phyloP scores from a whole-genome alignment of 2,329 filamentous ascomycete species.

The Apiospora marii region DNA sequence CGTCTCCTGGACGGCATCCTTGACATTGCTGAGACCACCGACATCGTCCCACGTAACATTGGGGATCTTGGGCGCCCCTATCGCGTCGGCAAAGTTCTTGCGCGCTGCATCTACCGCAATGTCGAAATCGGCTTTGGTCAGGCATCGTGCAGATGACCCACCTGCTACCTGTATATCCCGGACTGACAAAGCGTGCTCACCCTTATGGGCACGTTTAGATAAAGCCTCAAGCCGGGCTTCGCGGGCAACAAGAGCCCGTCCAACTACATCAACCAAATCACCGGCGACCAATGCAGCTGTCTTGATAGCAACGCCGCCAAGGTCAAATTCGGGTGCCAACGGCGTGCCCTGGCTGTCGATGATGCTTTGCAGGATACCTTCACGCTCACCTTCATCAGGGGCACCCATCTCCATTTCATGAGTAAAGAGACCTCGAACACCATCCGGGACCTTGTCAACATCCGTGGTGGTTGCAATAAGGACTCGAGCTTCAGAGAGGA shows the following conservation, averaged over 20 bases:
- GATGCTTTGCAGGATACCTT: slow-evolving; percentile 83
- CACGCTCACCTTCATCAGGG: slow-evolving; percentile 90
- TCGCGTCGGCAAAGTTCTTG: slow-evolving; percentile 97
- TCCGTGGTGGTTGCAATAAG: slow-evolving; percentile 95
- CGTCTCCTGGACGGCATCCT: slow-evolving; percentile 96
- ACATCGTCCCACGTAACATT: slow-evolving; percentile 98
- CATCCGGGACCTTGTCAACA: slow-evolving; percentile 91
- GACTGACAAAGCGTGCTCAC: slow-evolving; percentile 62
- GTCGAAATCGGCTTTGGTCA: slow-evolving; percentile 87
- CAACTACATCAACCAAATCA: slow-evolving; percentile 92
- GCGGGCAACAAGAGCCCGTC: slow-evolving; percentile 83
- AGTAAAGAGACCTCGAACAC: slow-evolving; percentile 88
- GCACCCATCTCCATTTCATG: slow-evolving; percentile 95
- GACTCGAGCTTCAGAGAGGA: slow-evolving; percentile 80
- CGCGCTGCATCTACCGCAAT: slow-evolving; percentile 92
- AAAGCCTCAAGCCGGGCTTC: slow-evolving; percentile 78
- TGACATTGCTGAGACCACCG: slow-evolving; percentile 90
- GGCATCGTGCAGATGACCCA: slow-evolving; percentile 77
- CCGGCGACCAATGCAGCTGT: slow-evolving; percentile 95
- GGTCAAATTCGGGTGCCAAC: slow-evolving; percentile 84
- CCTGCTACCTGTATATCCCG: slow-evolving; percentile 90
- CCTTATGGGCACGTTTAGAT: slow-evolving; percentile 55
- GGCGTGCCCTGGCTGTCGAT: slow-evolving; percentile 78
- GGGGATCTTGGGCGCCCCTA: slow-evolving; percentile 96
- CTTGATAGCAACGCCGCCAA: slow-evolving; percentile 87